These are phyloP conservation scores for Osmozyma mogii DNA, from an alignment of 805 yeast species.

Conservation along the genomic window DNA sequence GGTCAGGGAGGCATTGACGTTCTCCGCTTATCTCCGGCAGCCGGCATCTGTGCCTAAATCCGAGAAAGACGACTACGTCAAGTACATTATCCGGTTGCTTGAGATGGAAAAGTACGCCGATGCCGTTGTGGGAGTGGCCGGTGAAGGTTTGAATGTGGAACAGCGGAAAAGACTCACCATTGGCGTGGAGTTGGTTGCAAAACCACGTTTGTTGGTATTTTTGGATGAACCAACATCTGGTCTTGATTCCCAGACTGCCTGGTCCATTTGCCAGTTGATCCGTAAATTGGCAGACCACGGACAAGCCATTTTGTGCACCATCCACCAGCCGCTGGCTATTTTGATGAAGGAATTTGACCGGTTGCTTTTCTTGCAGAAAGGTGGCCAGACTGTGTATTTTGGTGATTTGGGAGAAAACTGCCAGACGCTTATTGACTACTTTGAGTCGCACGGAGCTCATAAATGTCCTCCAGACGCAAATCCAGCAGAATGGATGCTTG, in stretches of 20 bases:
- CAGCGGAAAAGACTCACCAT: constrained; percentile 59
- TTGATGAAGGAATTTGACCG: constrained; percentile 1
- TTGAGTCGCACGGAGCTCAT: neutral
- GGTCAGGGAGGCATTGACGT: constrained; percentile 21
- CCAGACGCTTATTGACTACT: neutral
- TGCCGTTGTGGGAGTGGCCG: constrained; percentile 46
- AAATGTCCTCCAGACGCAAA: neutral
- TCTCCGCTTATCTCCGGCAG: constrained; percentile 21
- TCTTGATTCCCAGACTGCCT: constrained; percentile 1
- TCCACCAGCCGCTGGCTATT: neutral
- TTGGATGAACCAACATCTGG: constrained; percentile 1
- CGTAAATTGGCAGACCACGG: constrained; percentile 1
- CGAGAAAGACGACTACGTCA: constrained; percentile 20
- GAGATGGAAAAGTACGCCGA: constrained; percentile 22
- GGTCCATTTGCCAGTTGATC: constrained; percentile 1
- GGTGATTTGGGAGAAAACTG: neutral
- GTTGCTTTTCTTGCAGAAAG: neutral
- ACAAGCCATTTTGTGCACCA: constrained; percentile 1
- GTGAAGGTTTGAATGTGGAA: constrained; percentile 58
- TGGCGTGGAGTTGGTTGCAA: neutral
- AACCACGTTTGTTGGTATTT: neutral
- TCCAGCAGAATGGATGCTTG: constrained; percentile 2
- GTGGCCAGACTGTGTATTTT: constrained; percentile 1
- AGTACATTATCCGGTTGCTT: constrained; percentile 17
- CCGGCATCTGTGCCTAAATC: constrained; percentile 12